Conservation (phyloP, 495 filamentous ascomycete species). For the Margaritispora aquatica region DNA sequence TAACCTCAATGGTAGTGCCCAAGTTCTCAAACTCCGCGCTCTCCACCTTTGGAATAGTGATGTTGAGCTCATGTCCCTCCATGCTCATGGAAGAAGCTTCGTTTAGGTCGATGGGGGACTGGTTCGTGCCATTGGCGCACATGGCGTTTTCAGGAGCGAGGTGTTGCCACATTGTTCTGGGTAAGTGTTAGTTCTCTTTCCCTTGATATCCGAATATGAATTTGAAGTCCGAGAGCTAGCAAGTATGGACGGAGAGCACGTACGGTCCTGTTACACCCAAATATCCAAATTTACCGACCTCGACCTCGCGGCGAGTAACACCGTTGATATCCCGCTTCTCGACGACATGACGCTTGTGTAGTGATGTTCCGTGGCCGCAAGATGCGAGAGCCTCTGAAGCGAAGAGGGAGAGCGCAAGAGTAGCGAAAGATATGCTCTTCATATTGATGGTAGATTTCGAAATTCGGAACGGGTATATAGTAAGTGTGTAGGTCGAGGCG, state of each 20-base stretch:
- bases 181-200: background rate
- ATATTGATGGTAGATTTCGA: background rate
- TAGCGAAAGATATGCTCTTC: background rate
- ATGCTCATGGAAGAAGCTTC: conserved; percentile 14
- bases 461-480: background rate
- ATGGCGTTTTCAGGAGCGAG: conserved; percentile 24
- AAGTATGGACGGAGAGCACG: background rate
- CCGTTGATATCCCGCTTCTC: background rate
- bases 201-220: too few species aligned
- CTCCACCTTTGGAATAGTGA: conserved; percentile 20
- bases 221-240: background rate
- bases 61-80: background rate
- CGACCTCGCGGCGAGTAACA: conserved; percentile 3
- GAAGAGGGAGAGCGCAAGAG: background rate
- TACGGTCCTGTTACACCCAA: conserved; percentile 23
- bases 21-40: conserved; percentile 30
- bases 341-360: background rate
- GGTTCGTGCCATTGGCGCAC: conserved; percentile 20
- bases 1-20: conserved; percentile 28
- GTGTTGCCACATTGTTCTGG: conserved; percentile 23
- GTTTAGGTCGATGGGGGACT: conserved; percentile 29
- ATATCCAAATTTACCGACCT: conserved; percentile 28
- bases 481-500: background rate
- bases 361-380: conserved; percentile 8
- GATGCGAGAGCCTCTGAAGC: background rate